These are phyloP conservation scores for Aspergillus novofumigatus DNA, from an alignment of 2,329 filamentous ascomycete species.

Conservation along the genomic window DNA sequence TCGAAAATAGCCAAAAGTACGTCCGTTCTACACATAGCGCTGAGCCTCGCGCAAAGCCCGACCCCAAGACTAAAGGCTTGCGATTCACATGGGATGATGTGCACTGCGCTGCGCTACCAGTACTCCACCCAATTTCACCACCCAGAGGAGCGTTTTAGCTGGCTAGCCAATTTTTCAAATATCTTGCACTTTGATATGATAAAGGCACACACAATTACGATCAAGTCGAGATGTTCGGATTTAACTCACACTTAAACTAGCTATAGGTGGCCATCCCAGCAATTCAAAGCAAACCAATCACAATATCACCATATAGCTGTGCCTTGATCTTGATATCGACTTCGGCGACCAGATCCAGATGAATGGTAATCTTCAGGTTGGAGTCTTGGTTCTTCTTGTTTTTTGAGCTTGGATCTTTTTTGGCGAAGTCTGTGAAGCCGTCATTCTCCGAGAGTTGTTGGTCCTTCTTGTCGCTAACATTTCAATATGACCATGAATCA, in stretches of 20 bases:
- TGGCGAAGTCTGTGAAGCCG: not conserved
- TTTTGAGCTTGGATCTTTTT: not conserved
- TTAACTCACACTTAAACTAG: not conserved
- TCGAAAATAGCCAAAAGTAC: no score
- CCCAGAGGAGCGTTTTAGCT: no score
- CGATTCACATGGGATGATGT: no score
- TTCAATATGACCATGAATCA: not conserved
- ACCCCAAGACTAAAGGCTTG: no score
- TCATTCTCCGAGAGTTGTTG: not conserved
- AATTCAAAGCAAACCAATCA: conserved; percentile 3
- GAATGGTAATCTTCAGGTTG: not conserved
- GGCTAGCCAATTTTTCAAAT: no score
- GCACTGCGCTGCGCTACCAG: no score
- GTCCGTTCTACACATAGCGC: not conserved
- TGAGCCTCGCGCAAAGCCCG: no score
- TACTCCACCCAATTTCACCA: no score
- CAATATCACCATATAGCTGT: not conserved
- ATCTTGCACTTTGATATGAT: no score
- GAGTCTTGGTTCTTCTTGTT: not conserved
- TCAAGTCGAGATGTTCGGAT: not conserved
- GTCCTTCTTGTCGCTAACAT: not conserved
- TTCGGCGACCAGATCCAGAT: not conserved
- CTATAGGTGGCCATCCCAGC: not conserved
- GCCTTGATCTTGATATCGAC: not conserved
- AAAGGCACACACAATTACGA: not conserved